phyloP scores from a whole-genome alignment of 768 basidiomycete species.

The Mrakia hoshinonis region DNA sequence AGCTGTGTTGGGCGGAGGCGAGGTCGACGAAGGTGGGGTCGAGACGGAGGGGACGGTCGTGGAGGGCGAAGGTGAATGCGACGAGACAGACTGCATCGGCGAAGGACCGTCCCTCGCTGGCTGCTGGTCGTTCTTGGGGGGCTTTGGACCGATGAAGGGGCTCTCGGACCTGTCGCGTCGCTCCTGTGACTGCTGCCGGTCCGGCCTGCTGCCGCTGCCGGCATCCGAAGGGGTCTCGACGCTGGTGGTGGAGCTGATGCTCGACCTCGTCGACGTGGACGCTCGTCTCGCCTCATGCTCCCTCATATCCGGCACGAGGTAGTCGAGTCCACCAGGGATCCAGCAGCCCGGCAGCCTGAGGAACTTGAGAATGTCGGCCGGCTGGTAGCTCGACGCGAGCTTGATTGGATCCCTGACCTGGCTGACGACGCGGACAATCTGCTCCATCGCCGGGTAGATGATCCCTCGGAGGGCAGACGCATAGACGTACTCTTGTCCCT shows the following conservation, averaged over 20 bases:
- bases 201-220: neutral
- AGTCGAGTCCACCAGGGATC: conserved; percentile 7
- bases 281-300: neutral
- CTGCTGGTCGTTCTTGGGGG: neutral
- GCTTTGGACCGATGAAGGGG: conserved; percentile 5
- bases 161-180: neutral
- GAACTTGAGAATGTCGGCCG: neutral
- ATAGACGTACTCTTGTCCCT: neutral
- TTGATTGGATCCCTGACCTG: conserved; percentile 5
- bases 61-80: neutral
- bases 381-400: neutral
- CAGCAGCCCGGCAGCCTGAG: conserved; percentile 8
- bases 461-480: neutral
- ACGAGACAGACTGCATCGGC: neutral
- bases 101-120: neutral
- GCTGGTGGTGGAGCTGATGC: neutral
- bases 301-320: neutral
- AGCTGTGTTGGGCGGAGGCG: neutral
- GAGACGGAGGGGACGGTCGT: neutral
- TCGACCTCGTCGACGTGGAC: neutral
- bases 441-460: conserved; percentile 4
- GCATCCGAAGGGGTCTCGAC: neutral
- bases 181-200: neutral
- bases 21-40: conserved; percentile 10
- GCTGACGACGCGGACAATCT: conserved; percentile 9